phyloP scores from a whole-genome alignment of 202 grass and related monocot genomes.

The Musa balbisiana region DNA sequence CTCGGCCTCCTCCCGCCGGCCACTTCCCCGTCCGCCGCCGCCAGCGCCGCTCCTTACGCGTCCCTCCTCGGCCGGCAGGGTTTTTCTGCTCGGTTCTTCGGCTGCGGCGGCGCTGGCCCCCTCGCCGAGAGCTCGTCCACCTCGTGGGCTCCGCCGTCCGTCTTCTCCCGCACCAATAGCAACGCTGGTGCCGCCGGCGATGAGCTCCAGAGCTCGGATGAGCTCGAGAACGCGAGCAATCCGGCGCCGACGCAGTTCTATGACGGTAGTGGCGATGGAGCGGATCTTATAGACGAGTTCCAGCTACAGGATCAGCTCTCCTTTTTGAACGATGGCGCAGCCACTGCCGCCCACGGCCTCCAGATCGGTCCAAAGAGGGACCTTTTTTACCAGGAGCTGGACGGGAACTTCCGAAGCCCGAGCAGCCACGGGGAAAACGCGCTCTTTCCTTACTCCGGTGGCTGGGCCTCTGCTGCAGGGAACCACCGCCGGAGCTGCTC shows the following conservation, averaged over 20 bases:
- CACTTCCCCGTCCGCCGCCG: not conserved
- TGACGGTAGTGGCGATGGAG: constrained; percentile 3
- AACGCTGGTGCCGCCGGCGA: constrained; percentile 2
- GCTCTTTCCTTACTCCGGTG: constrained; percentile 4
- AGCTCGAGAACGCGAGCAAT: constrained; percentile 12
- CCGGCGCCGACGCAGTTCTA: constrained; percentile 6
- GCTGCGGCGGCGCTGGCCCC: not conserved
- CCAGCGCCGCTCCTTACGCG: not conserved
- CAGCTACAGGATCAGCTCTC: constrained; percentile 18
- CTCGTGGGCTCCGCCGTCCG: constrained; percentile 3
- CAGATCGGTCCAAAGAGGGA: constrained; percentile 2
- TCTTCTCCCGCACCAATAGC: constrained; percentile 29
- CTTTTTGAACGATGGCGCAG: constrained; percentile 8
- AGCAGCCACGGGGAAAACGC: not conserved
- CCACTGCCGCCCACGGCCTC: not conserved
- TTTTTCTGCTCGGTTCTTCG: not conserved
- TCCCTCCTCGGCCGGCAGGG: constrained; percentile 6
- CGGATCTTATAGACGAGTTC: constrained; percentile 27
- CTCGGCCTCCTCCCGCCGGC: constrained; percentile 41
- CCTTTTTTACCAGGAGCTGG: constrained; percentile 24
- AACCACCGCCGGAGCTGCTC: constrained; percentile 35
- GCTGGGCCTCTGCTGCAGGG: not conserved
- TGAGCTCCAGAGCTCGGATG: constrained; percentile 11
- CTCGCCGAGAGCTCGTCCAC: not conserved
- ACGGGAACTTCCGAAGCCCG: constrained; percentile 24